Evolutionary conservation across 805 yeast species (phyloP), one percentile per base, ranked within the genome.

Genomic region (Nakazawaea ishiwadae): DNA sequence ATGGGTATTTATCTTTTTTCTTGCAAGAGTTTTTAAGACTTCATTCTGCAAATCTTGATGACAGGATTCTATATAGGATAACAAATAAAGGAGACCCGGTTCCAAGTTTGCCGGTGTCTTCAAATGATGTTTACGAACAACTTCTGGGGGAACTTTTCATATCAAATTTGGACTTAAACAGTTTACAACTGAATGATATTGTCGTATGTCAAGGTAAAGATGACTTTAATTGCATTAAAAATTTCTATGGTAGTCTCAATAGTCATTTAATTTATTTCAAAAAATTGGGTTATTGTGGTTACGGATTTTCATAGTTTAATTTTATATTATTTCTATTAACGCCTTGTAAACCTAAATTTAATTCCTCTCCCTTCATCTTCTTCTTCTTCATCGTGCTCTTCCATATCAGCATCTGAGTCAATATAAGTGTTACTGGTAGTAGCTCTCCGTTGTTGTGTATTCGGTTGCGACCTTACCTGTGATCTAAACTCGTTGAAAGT

Each of bases 1-100:
- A 70, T 47, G 44, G 50, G 14, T 51, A 51, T n/a, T 67, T 69
- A 41, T 58, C 60, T 1, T 37, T 47, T 3, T 69, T 69, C 68
- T 59, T 58, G 3, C 69, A 66, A 41, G 31, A 31, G 2, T 5
- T 20, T 2, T 39, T 48, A 4, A 19, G 35, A 15, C 3, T 32
- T 8, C 19, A 30, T 11, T n/a, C 29, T n/a, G 15, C 23, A 9
- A 26, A 12, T 11, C 30, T 44, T 9, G 21, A 34, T 7, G 7
- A 31, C 8, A 27, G 59, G 14, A 46, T 50, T 23, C 46, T 45
- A 37, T 42, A 54, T 26, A 48, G 64, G 10, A 55, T 61, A 17
- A 45, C 60, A 5, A 62, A 60, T 42, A 53, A 53, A 27, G 52
- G 49, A 5, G 66, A 61, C 40, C 39, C 57, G 12, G 56, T 61